These are phyloP conservation scores for Logfia minima DNA, from an alignment of 129 eudicot genomes.

Conservation along the genomic window DNA sequence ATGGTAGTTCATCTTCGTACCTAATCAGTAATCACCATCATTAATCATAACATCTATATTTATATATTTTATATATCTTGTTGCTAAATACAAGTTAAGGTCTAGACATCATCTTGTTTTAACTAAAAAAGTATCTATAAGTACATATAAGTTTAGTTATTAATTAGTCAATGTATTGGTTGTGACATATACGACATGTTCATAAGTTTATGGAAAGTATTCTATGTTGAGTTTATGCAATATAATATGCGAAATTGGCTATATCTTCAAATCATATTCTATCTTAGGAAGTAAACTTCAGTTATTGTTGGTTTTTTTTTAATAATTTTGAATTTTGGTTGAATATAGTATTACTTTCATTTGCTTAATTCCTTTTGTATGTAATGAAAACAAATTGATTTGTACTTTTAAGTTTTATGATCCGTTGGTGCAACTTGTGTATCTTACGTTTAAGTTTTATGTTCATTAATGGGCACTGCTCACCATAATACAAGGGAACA, in stretches of 20 bases:
- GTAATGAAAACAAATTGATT: neutral
- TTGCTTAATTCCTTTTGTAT: too few relatives aligned
- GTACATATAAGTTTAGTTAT: too few relatives aligned
- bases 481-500: constrained; percentile 25
- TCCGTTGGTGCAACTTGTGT: constrained; percentile 20
- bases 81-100: neutral
- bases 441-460: constrained; percentile 18
- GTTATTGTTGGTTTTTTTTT: neutral
- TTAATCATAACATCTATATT: neutral
- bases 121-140: too few relatives aligned
- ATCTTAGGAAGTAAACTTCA: neutral
- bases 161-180: too few relatives aligned
- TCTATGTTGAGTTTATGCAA: neutral
- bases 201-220: too few relatives aligned
- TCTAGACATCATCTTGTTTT: too few relatives aligned
- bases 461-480: constrained; percentile 17
- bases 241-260: neutral
- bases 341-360: too few relatives aligned
- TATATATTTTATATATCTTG: neutral
- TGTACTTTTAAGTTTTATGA: neutral
- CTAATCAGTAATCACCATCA: neutral
- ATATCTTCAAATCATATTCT: neutral
- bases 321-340: too few relatives aligned
- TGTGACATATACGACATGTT: too few relatives aligned
- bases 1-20: neutral